Conservation (phyloP, 2,329 filamentous ascomycete genomes). For the Ustulina deusta region DNA sequence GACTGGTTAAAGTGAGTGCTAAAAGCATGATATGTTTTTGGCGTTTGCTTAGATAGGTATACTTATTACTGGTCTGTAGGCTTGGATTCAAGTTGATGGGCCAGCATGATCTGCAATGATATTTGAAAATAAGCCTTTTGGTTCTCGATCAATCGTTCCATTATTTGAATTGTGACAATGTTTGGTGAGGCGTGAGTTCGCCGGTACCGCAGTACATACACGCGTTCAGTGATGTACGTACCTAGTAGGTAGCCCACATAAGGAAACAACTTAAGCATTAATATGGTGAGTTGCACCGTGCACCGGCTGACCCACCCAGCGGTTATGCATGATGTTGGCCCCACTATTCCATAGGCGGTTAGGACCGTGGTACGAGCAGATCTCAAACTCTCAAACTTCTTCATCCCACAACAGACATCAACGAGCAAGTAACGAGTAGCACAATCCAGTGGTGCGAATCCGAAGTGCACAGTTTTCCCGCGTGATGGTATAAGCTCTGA, state of each 20-base stretch:
- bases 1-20: background rate
- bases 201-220: too few species aligned
- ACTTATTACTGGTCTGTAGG: background rate
- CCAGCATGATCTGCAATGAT: too few species aligned
- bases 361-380: background rate
- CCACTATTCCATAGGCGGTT: background rate
- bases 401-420: conserved; percentile 12
- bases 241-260: too few species aligned
- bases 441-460: background rate
- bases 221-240: too few species aligned
- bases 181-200: background rate
- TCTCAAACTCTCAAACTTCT: background rate
- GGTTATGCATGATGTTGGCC: background rate
- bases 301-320: too few species aligned
- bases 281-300: too few species aligned
- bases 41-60: background rate
- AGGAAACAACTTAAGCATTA: too few species aligned
- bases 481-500: conserved; percentile 47
- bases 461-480: background rate
- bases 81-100: background rate
- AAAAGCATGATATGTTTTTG: background rate
- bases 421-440: conserved; percentile 2
- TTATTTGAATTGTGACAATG: background rate
- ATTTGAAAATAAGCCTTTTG: background rate
- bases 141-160: background rate